Conservation (phyloP, 352 stramenopile species). For the Phytophthora boehmeriae region DNA sequence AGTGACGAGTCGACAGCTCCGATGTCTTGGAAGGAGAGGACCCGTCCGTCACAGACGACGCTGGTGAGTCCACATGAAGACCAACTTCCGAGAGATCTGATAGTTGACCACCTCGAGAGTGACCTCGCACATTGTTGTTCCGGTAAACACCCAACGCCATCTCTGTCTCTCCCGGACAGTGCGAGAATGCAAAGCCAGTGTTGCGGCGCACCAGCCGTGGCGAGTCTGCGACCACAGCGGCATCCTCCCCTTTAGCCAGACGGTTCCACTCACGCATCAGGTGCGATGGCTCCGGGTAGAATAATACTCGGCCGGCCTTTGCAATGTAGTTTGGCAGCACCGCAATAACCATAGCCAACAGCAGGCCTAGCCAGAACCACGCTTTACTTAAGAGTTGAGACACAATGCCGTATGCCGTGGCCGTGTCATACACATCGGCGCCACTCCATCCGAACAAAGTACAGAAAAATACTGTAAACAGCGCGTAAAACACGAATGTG, state of each 20-base stretch:
- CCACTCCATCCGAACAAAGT: constrained; percentile 78
- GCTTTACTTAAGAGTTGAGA: constrained; percentile 58
- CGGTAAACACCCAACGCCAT: constrained; percentile 65
- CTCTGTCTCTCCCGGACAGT: constrained; percentile 74
- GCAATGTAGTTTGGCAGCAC: constrained; percentile 89
- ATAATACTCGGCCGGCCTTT: constrained; percentile 84
- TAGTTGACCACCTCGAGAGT: constrained; percentile 24
- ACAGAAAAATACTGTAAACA: constrained; percentile 88
- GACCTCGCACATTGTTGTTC: constrained; percentile 26
- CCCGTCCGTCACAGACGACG: constrained; percentile 61
- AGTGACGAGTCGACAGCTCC: constrained; percentile 16
- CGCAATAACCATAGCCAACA: constrained; percentile 58
- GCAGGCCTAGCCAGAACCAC: constrained; percentile 89
- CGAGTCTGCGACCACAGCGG: constrained; percentile 58
- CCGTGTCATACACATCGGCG: constrained; percentile 81
- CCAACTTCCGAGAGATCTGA: constrained; percentile 41
- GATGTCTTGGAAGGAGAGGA: constrained; percentile 55
- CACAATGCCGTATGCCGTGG: constrained; percentile 71
- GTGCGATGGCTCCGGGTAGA: constrained; percentile 89
- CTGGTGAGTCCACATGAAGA: constrained; percentile 43
- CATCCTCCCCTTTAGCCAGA: constrained; percentile 77
- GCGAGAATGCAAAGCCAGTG: constrained; percentile 89
- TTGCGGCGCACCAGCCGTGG: constrained; percentile 83
- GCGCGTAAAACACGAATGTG: constrained; percentile 86
- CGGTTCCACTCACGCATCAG: constrained; percentile 92